Evolutionary conservation across 805 yeast genomes (phyloP).

Genomic region (Candida rishiriensis): DNA sequence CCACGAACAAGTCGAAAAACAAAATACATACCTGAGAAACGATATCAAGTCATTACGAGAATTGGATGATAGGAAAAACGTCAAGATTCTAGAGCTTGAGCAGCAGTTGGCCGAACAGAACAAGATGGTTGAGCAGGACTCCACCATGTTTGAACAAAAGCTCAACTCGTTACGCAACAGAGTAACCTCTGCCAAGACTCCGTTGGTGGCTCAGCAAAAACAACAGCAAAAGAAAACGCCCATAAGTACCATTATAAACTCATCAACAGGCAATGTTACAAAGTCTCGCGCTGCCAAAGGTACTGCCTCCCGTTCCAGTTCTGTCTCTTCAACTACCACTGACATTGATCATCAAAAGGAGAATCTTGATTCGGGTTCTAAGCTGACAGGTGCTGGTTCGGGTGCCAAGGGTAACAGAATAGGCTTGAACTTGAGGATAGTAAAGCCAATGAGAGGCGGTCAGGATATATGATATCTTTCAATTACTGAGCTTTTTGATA

Average conservation of each 20-base stretch:
- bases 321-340: not conserved
- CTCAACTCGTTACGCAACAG: slow-evolving; percentile 27
- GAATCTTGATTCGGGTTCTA: slow-evolving; percentile 7
- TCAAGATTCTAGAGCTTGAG: slow-evolving; percentile 53
- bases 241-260: not conserved
- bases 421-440: slow-evolving; percentile 55
- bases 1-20: slow-evolving; percentile 57
- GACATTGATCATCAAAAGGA: slow-evolving; percentile 9
- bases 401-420: slow-evolving; percentile 22
- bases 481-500: slow-evolving; percentile 10
- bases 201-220: slow-evolving; percentile 1
- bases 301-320: not conserved
- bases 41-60: slow-evolving; percentile 53
- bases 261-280: not conserved
- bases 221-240: not conserved
- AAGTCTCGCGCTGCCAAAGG: not conserved
- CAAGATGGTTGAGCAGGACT: slow-evolving; percentile 42
- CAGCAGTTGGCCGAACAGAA: slow-evolving; percentile 47
- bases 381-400: slow-evolving; percentile 2
- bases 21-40: slow-evolving; percentile 51
- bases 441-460: slow-evolving; percentile 37
- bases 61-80: slow-evolving; percentile 53
- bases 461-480: slow-evolving; percentile 8
- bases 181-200: slow-evolving; percentile 19
- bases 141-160: slow-evolving; percentile 43